Evolutionary conservation across 2,329 filamentous ascomycete genomes (phyloP), one percentile per base, ranked within the genome.

Genomic region (Cadophora luteo-olivacea): DNA sequence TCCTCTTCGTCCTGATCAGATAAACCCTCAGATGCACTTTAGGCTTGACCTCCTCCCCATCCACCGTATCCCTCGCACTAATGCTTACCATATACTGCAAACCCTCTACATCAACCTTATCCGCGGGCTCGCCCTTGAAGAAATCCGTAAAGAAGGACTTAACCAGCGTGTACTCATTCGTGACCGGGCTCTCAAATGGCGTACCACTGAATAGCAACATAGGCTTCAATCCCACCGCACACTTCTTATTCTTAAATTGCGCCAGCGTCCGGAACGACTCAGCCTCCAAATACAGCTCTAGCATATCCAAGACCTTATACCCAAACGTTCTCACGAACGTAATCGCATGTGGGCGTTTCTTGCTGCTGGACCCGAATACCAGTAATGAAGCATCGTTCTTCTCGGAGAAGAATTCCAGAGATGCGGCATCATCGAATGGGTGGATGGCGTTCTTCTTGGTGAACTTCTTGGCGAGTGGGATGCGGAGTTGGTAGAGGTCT

Each of bases 361-460:
- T 99, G 80, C 87, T 93, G 80, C 91, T 91, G 79, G 88, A 90
- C 64, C 91, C 94, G 76, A 97, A 97, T 73, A 96, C 86, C 73
- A 97, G 86, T 60, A 97, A 84, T 57, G 90, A 92, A 77, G 92
- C 90, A 80, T 99, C 96, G 82, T 99, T 99, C 84, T 98, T 99
- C 79, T 94, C 90, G 71, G 91, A 91, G 84, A 99, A 94, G 84
- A 99, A 99, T 82, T 97, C 93, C 73, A 98, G 87, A 64, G 92
- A 95, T 33, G 91, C 85, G 72, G 92, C 84, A 79, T 97, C 94
- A 80, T 97, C 95, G 81, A 99, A 99, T 1, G 96, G 96, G 81
- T 96, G 94, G 76, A 97, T 91, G 74, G 89, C 86, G 81, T 99
- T 99, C 85, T 98, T 98, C 87, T 98, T 99, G 81, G 89, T 92